A percentile compares a stretch with the other conserved stretches of the same genome.
Conservation (phyloP, 2,329 filamentous ascomycete species). For the Fusarium aywerte region DNA sequence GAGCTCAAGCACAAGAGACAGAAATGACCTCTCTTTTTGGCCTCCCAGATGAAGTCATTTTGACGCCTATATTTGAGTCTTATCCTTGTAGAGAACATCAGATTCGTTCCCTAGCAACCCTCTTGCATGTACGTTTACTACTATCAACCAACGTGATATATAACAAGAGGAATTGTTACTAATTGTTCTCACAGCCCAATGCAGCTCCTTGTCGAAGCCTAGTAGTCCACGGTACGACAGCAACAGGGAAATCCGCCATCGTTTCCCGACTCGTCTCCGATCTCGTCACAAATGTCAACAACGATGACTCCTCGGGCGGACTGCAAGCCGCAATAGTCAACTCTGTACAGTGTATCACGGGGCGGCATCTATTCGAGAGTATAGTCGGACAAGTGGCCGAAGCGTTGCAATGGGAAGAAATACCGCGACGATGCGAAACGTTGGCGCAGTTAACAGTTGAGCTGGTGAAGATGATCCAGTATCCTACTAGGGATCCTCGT, state of each 20-base stretch:
- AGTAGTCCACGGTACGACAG: conserved; percentile 84
- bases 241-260: conserved; percentile 86
- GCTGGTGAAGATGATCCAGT: conserved; percentile 71
- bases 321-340: conserved; percentile 71
- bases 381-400: conserved; percentile 69
- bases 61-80: conserved; percentile 57
- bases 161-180: background rate
- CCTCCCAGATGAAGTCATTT: conserved; percentile 63
- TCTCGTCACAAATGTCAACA: conserved; percentile 37
- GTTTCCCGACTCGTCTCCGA: conserved; percentile 59
- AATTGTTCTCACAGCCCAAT: conserved; percentile 59
- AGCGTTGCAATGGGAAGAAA: conserved; percentile 59
- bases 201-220: conserved; percentile 79
- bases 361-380: conserved; percentile 79
- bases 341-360: conserved; percentile 80
- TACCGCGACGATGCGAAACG: conserved; percentile 78
- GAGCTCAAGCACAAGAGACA: background rate
- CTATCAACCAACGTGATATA: background rate
- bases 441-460: conserved; percentile 80
- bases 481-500: conserved; percentile 50
- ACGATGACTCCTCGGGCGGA: conserved; percentile 44
- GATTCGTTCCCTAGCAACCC: conserved; percentile 66
- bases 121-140: conserved; percentile 60
- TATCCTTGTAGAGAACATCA: conserved; percentile 70
- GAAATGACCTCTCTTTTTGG: conserved; percentile 58